Evolutionary conservation across 176 grass and related monocot species (phyloP), one percentile per base, ranked within the genome.

Genomic region (Rhipidocladum racemiflorum): DNA sequence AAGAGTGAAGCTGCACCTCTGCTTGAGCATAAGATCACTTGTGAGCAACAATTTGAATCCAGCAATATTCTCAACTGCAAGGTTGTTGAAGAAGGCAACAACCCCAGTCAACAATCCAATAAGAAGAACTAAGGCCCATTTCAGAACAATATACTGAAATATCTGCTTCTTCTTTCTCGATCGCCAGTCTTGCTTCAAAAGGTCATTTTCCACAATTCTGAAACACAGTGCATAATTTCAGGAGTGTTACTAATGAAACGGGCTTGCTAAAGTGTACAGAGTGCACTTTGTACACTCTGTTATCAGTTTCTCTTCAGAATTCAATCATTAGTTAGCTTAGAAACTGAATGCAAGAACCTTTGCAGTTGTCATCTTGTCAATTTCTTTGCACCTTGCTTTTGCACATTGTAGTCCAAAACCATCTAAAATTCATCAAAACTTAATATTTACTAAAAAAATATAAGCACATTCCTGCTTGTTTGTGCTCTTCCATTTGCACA

Each of bases 51-150:
- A 65, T 62, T 99, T 99, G 25, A 96, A 88, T 55, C 97, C 93
- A 74, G 97, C 85, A 84, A 99, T 99, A 77, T 99, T 99, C 82
- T 99, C 93, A 56, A 99, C 91, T 18, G 97, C 91, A 56, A 99
- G 89, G 24, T 99, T 99, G 74, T 95, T 96, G 80, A 99, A 95
- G 85, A 95, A 90, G 30, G 65, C 97, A 60, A 95, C 87, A 50
- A 95, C 40, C n/a, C 91, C 97, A 76, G 97, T 99, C 28, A 49
- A 61, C 70, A 96, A 27, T 43, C 97, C 97, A 74, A 93, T 95
- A 44, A 99, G 85, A 81, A 99, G 91, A 85, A 90, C 89, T 2
- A 99, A 79, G 7, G 89, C 86, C 97, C 97, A 99, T 84, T 99
- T 89, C 42, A 99, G 82, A 73, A 99, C 61, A 75, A 99, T 77